These are phyloP conservation scores for Diaporthe destruens DNA, from an alignment of 2,329 filamentous ascomycete genomes.

Conservation along the genomic window DNA sequence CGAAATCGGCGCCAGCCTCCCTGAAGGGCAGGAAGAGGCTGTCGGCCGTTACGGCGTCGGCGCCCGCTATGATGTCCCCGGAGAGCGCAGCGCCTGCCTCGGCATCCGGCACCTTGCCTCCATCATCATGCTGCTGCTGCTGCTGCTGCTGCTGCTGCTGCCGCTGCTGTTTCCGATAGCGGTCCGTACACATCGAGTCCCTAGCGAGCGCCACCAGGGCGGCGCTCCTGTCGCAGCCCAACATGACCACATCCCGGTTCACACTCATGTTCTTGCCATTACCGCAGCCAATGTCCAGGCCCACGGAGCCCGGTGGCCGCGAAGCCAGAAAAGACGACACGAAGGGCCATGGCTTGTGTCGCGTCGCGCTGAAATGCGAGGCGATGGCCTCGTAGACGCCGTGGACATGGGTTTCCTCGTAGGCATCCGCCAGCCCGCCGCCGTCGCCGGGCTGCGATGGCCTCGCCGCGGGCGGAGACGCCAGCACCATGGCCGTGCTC, in stretches of 20 bases:
- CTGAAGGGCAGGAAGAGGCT: conserved; percentile 86
- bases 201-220: conserved; percentile 66
- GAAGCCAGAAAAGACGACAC: conserved; percentile 81
- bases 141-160: conserved; percentile 36
- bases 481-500: conserved; percentile 34
- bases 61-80: conserved; percentile 50
- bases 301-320: conserved; percentile 78
- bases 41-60: conserved; percentile 83
- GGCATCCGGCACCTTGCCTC: neutral
- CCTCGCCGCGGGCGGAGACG: conserved; percentile 43
- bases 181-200: conserved; percentile 42
- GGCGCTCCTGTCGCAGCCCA: conserved; percentile 85
- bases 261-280: conserved; percentile 95
- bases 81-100: conserved; percentile 12
- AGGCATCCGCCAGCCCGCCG: conserved; percentile 62
- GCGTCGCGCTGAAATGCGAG: conserved; percentile 84
- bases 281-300: conserved; percentile 93
- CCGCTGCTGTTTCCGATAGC: conserved; percentile 29
- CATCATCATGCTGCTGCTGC: conserved; percentile 27
- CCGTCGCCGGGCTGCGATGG: conserved; percentile 41
- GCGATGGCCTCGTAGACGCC: conserved; percentile 90
- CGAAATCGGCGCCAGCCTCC: conserved; percentile 75
- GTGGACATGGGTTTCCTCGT: conserved; percentile 92
- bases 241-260: conserved; percentile 80
- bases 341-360: conserved; percentile 91